Conservation (phyloP, 768 basidiomycete genomes). For the Trametes maxima region DNA sequence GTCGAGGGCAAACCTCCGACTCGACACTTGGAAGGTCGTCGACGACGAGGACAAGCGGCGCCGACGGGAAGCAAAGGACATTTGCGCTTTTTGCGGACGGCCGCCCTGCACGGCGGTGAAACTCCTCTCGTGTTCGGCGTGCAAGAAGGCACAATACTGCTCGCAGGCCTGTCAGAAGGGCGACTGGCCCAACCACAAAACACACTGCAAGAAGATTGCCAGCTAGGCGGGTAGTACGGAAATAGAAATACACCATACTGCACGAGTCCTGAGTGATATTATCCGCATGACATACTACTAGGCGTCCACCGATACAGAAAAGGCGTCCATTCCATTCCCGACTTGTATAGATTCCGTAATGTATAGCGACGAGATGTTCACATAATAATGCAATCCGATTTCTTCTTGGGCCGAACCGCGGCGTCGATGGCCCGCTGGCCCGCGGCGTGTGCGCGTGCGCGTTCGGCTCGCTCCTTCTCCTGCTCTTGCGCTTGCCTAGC, state of each 20-base stretch:
- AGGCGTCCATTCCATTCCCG: too few species aligned
- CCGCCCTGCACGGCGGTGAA: constrained; percentile 25
- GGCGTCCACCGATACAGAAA: neutral
- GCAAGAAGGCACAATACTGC: constrained; percentile 42
- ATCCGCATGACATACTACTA: neutral
- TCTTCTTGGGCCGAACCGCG: constrained; percentile 23
- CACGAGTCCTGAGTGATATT: too few species aligned
- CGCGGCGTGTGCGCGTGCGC: constrained; percentile 8
- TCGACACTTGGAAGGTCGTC: constrained; percentile 25
- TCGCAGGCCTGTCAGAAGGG: constrained; percentile 39
- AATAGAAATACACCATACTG: neutral
- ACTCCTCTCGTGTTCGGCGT: constrained; percentile 37
- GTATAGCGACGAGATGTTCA: constrained; percentile 1
- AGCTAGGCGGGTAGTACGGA: neutral
- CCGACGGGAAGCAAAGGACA: constrained; percentile 27
- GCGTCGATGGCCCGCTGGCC: constrained; percentile 13
- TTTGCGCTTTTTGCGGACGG: constrained; percentile 41
- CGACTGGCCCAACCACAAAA: constrained; percentile 47
- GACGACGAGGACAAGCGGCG: constrained; percentile 39
- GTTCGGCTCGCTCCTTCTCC: constrained; percentile 31
- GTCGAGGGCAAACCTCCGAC: neutral
- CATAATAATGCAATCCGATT: constrained; percentile 32
- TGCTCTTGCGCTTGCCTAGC: constrained; percentile 42
- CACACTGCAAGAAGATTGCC: constrained; percentile 32
- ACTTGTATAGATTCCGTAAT: too few species aligned